phyloP scores from a whole-genome alignment of 73 alveolate genomes.

The Paramecium primaurelia region DNA sequence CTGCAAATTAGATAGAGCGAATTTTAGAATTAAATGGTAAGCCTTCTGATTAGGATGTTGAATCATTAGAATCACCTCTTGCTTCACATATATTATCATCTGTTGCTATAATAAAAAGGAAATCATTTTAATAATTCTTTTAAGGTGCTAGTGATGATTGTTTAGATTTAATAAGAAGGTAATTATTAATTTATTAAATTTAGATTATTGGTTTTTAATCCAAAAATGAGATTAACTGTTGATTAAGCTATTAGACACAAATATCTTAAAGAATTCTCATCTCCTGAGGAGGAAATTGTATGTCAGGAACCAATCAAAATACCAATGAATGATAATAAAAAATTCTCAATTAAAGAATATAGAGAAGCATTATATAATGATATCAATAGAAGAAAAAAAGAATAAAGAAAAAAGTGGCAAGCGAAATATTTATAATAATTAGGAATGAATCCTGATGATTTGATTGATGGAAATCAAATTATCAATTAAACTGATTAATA shows the following conservation, averaged over 20 bases:
- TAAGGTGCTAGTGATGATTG: slow-evolving; percentile 78
- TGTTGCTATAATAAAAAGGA: slow-evolving; percentile 68
- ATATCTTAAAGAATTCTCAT: slow-evolving; percentile 82
- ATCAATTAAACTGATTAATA: background rate
- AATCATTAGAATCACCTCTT: slow-evolving; percentile 70
- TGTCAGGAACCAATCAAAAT: slow-evolving; percentile 79
- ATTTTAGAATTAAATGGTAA: slow-evolving; percentile 83
- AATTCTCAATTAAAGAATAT: slow-evolving; percentile 85
- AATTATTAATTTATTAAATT: background rate
- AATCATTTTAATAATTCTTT: slow-evolving; percentile 67
- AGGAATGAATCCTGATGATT: slow-evolving; percentile 45
- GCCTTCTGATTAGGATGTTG: slow-evolving; percentile 82
- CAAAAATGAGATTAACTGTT: slow-evolving; percentile 79
- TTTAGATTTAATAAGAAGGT: slow-evolving; percentile 45
- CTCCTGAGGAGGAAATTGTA: slow-evolving; percentile 83
- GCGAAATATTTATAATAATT: slow-evolving; percentile 30
- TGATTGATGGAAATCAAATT: slow-evolving; percentile 25
- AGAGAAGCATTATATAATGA: slow-evolving; percentile 80
- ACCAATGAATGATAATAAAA: slow-evolving; percentile 83
- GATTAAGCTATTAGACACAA: slow-evolving; percentile 89
- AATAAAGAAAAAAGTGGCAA: slow-evolving; percentile 67
- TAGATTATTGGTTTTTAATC: slow-evolving; percentile 71
- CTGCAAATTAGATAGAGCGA: slow-evolving; percentile 79
- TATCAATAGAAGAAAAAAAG: slow-evolving; percentile 79
- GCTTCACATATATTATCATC: slow-evolving; percentile 74